phyloP scores from a whole-genome alignment of 75 land plant genomes.

The Larix kaempferi region DNA sequence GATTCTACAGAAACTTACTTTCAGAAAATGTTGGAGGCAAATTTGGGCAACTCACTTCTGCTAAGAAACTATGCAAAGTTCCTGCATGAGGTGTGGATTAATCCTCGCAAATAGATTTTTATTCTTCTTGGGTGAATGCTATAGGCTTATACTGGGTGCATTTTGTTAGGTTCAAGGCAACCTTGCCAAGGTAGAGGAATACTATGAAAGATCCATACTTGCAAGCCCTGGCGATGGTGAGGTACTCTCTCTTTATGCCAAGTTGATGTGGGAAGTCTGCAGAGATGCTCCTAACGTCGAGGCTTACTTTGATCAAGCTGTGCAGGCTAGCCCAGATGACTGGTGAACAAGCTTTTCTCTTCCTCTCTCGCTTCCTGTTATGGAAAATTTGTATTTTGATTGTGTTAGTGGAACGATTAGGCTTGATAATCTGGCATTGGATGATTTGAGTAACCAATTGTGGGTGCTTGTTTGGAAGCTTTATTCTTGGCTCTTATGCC shows the following conservation, averaged over 20 bases:
- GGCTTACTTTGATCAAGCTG: constrained; percentile 58
- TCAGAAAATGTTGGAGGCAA: constrained; percentile 37
- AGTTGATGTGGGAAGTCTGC: constrained; percentile 54
- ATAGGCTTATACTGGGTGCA: not conserved
- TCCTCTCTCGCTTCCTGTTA: not conserved
- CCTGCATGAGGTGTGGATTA: constrained; percentile 54
- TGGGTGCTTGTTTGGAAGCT: constrained; percentile 33
- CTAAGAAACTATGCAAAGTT: constrained; percentile 62
- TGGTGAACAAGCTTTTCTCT: constrained; percentile 27
- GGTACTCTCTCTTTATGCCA: constrained; percentile 56
- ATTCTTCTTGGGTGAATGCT: not conserved
- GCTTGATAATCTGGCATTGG: not conserved
- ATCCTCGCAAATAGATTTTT: not conserved
- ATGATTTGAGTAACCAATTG: not conserved
- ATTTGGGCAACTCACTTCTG: constrained; percentile 53
- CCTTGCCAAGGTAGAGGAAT: constrained; percentile 53
- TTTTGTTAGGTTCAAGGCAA: constrained; percentile 46
- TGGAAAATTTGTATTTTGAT: too few species aligned
- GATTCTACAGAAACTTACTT: constrained; percentile 33
- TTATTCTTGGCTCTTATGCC: constrained; percentile 64
- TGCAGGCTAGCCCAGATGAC: constrained; percentile 62
- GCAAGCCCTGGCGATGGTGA: constrained; percentile 71
- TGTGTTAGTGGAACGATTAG: too few species aligned
- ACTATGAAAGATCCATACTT: constrained; percentile 64
- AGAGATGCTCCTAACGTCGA: constrained; percentile 48